phyloP scores from a whole-genome alignment of 306 rosid genomes.

The Bauhinia variegata region DNA sequence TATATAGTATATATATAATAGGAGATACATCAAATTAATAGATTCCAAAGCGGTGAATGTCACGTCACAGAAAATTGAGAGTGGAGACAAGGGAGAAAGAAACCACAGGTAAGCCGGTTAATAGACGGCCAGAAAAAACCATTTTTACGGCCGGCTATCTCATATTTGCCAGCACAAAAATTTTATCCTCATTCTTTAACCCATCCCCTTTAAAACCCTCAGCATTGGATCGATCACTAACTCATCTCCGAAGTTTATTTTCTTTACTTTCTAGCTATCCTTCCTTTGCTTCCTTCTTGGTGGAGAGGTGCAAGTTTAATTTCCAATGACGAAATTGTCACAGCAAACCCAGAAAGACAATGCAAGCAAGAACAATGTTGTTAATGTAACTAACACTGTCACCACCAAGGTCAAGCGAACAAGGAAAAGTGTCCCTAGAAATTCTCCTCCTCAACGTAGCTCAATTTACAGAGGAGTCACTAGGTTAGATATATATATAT shows the following conservation, averaged over 20 bases:
- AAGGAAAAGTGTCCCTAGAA: constrained; percentile 70
- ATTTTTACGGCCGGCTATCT: constrained; percentile 45
- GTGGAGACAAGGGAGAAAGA: constrained; percentile 35
- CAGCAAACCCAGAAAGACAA: constrained; percentile 43
- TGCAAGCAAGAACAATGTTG: constrained; percentile 11
- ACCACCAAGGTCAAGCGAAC: constrained; percentile 62
- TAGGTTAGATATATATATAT: constrained; percentile 44
- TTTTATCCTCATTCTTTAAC: constrained; percentile 27
- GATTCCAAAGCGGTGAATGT: constrained; percentile 29
- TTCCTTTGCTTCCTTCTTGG: not conserved
- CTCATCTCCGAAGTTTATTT: not conserved
- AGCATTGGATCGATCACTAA: constrained; percentile 19
- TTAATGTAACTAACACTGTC: constrained; percentile 12
- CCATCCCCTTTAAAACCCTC: constrained; percentile 39
- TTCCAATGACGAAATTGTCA: constrained; percentile 57
- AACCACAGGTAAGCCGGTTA: constrained; percentile 40
- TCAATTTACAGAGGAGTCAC: constrained; percentile 87
- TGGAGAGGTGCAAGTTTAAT: not conserved
- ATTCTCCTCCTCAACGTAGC: constrained; percentile 74
- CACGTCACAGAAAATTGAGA: constrained; percentile 25
- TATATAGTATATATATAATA: no score
- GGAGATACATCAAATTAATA: constrained; percentile 26
- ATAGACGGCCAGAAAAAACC: constrained; percentile 51
- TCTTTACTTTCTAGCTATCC: not conserved
- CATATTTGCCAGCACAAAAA: constrained; percentile 39